Percentiles rank a stretch among this genome's conserved stretches.
phyloP scores from a whole-genome alignment of 768 basidiomycete species.

The Suillus paluster region DNA sequence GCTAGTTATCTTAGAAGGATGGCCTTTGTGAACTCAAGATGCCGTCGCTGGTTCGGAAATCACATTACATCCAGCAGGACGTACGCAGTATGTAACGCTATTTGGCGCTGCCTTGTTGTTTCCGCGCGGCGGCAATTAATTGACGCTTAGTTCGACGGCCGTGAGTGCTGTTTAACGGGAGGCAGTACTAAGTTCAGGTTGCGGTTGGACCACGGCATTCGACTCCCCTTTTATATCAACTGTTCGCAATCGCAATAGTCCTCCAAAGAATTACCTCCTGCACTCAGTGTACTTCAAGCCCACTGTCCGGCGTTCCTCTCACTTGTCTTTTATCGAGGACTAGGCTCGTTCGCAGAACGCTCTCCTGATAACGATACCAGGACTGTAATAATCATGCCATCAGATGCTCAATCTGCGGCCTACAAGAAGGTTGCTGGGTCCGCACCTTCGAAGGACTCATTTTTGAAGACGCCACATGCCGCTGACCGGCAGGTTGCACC shows the following conservation, averaged over 20 bases:
- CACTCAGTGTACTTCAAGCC: not conserved
- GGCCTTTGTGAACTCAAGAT: not conserved
- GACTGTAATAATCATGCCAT: constrained; percentile 1
- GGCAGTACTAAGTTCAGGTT: not conserved
- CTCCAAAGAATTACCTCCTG: not conserved
- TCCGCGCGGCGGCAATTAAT: constrained; percentile 6
- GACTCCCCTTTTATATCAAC: constrained; percentile 4
- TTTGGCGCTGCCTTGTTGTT: constrained; percentile 10
- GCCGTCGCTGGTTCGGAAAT: constrained; percentile 6
- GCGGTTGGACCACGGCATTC: constrained; percentile 5
- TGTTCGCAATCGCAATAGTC: not conserved
- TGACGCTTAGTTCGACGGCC: constrained; percentile 5
- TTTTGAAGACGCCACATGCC: constrained; percentile 9
- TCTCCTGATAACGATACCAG: constrained; percentile 1
- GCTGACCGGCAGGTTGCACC: not conserved
- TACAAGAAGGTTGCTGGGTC: constrained; percentile 5
- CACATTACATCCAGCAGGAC: not conserved
- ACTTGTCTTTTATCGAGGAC: not conserved
- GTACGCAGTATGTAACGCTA: constrained; percentile 6
- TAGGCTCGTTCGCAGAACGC: not conserved
- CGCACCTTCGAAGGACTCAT: constrained; percentile 2
- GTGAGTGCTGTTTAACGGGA: constrained; percentile 2
- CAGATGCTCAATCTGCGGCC: not conserved
- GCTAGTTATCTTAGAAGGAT: not conserved
- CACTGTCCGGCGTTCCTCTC: not conserved